These are phyloP conservation scores for Esteya vermicola DNA, from an alignment of 2,329 filamentous ascomycete species.

Conservation along the genomic window DNA sequence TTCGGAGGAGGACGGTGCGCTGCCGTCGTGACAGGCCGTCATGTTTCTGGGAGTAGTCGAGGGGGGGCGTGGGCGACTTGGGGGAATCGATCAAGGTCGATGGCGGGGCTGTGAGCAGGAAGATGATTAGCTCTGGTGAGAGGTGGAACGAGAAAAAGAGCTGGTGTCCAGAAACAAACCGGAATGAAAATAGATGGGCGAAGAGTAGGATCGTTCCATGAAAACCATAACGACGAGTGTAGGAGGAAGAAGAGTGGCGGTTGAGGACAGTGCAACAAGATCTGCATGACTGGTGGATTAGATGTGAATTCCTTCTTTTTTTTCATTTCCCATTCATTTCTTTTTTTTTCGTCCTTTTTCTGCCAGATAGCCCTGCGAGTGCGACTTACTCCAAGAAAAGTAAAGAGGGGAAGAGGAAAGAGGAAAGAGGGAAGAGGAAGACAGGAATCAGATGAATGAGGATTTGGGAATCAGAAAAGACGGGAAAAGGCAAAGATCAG, in stretches of 20 bases:
- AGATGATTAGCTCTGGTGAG: conserved; percentile 3
- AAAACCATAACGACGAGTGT: conserved; percentile 42
- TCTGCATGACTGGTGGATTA: too few species aligned
- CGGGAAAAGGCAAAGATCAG: too few species aligned
- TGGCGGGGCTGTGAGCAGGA: conserved; percentile 27
- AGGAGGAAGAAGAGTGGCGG: conserved; percentile 6
- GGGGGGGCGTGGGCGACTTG: conserved; percentile 35
- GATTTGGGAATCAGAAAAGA: too few species aligned
- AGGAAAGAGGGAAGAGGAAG: too few species aligned
- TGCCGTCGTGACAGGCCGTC: conserved; percentile 33
- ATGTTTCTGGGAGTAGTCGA: conserved; percentile 32
- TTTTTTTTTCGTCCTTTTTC: too few species aligned
- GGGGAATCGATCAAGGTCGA: conserved; percentile 36
- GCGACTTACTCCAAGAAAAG: too few species aligned
- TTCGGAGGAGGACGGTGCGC: conserved; percentile 37
- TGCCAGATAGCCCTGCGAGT: too few species aligned
- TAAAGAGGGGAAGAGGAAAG: too few species aligned
- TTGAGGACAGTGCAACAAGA: not conserved
- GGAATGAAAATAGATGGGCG: conserved; percentile 43
- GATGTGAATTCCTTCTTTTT: too few species aligned
- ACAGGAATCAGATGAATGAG: too few species aligned
- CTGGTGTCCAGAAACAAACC: too few species aligned
- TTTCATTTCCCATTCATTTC: too few species aligned
- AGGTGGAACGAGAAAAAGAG: not conserved
- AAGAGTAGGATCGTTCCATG: conserved; percentile 49